A percentile compares a stretch with the other conserved stretches of the same genome.
phyloP scores from a whole-genome alignment of 2,329 filamentous ascomycete genomes.

The Arthroderma uncinatum region DNA sequence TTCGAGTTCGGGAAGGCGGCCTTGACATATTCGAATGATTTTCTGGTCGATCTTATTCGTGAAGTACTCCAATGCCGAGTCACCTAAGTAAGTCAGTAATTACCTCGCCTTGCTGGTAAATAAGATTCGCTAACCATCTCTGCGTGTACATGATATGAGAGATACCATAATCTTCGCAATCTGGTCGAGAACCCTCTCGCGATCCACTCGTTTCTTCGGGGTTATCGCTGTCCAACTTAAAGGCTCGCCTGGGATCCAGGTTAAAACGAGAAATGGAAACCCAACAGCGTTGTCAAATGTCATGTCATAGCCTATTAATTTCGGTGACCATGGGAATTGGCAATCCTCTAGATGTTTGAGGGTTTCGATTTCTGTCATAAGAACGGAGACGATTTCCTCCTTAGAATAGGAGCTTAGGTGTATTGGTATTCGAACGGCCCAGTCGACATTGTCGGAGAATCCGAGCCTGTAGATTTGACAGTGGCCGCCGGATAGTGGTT shows the following conservation, averaged over 20 bases:
- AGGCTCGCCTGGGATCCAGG: slow-evolving; percentile 4
- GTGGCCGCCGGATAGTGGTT: slow-evolving; percentile 4
- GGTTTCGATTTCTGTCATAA: slow-evolving; percentile 3
- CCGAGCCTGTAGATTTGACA: slow-evolving; percentile 8
- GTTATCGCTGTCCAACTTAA: slow-evolving; percentile 3
- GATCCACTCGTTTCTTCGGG: not conserved
- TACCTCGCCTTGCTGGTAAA: not conserved
- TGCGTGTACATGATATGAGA: slow-evolving; percentile 4
- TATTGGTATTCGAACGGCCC: slow-evolving; percentile 9
- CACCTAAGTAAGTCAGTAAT: slow-evolving; percentile 1
- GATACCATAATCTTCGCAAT: slow-evolving; percentile 6
- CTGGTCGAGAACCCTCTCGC: slow-evolving; percentile 5
- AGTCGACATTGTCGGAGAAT: slow-evolving; percentile 6
- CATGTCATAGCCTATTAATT: slow-evolving; percentile 5
- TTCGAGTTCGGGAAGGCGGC: slow-evolving; percentile 8
- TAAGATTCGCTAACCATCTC: not conserved
- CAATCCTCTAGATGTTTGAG: slow-evolving; percentile 6
- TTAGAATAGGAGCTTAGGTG: not conserved
- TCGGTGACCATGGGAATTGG: slow-evolving; percentile 8
- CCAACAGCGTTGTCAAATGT: slow-evolving; percentile 5
- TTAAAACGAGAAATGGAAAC: slow-evolving; percentile 6
- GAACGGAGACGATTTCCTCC: slow-evolving; percentile 1
- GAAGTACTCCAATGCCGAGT: not conserved
- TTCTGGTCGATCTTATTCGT: slow-evolving; percentile 9
- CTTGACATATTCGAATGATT: slow-evolving; percentile 9